Evolutionary conservation across 345 rosid genomes (phyloP), one percentile per base, ranked within the genome.

Genomic region (Eucalyptus regnans): DNA sequence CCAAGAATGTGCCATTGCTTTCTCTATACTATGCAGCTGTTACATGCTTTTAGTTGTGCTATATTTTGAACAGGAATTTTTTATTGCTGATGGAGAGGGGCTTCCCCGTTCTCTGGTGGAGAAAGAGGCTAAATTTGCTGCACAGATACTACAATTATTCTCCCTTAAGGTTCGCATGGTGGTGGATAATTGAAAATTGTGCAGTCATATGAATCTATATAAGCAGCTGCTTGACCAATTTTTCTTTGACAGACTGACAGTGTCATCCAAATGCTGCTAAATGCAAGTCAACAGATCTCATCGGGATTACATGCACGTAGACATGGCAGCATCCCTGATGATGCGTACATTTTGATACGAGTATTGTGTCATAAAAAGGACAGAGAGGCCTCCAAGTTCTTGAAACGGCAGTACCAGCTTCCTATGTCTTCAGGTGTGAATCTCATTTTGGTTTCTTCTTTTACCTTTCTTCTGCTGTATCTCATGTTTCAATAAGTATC

Each of bases 341-440:
- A 95, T 90, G 97, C 98, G 50, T 94, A 96, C 89, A 96, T 95
- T 88, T 92, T 98, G 84, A 91, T 98, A 54, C 95, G 99, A 90
- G 96, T 98, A 87, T 93, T 98, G 86, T 96, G 99, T 95, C 99
- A 98, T 95, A 97, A 95, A 94, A 98, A 95, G 91, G 99, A 98
- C 90, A 92, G 95, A 49, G 95, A 91, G 87, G 98, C 99, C 88
- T 98, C 99, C 88, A 95, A 91, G 91, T 98, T 95, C 92, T 91
- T 98, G 56, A 98, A 95, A 91, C 92, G 89, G 83, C 99, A 97
- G 86, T 98, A 96, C 90, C 92, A 98, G 88, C 96, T 97, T 89
- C 99, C 99, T 87, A 95, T 93, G 96, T 96, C 99, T 86, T 94
- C 99, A 97, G 99, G 99, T 98, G 91, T 83, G 33, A 87, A 51